Percentiles rank a stretch among this genome's conserved stretches.
Evolutionary conservation across 192 early-diverging fungal species (phyloP).

Genomic region (Coemansia sp.): DNA sequence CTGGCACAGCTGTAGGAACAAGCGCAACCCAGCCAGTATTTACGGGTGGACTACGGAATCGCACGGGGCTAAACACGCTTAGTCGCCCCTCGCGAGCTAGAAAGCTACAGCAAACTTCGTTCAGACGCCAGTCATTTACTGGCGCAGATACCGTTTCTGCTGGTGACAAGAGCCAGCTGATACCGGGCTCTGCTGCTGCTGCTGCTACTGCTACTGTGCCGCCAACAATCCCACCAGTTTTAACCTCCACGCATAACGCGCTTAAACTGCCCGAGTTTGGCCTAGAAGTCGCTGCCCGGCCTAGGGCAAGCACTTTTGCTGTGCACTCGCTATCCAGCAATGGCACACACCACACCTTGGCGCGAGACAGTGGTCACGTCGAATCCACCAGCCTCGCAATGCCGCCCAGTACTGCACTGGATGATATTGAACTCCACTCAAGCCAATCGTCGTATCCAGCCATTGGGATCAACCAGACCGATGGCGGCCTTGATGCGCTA

Average conservation of each 20-base stretch:
- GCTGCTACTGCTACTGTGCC: background rate
- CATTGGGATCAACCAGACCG: conserved; percentile 12
- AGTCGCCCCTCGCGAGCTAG: conserved; percentile 26
- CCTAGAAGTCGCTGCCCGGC: background rate
- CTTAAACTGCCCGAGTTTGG: conserved; percentile 5
- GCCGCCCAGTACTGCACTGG: background rate
- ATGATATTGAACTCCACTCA: conserved; percentile 15
- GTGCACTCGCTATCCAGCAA: background rate
- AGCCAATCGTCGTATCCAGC: conserved; percentile 13
- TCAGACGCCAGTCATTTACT: conserved; percentile 1
- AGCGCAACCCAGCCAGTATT: conserved; percentile 6
- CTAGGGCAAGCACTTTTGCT: conserved; percentile 32
- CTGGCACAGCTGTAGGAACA: background rate
- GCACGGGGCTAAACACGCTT: conserved; percentile 22
- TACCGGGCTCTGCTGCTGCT: background rate
- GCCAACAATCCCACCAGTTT: background rate
- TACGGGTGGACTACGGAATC: conserved; percentile 25
- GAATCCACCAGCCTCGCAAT: conserved; percentile 3
- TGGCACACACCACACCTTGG: background rate
- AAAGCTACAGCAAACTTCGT: conserved; percentile 16
- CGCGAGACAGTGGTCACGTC: conserved; percentile 38
- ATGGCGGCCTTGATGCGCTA: conserved; percentile 22
- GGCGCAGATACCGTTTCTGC: background rate
- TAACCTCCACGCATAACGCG: background rate
- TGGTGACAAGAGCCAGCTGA: background rate